Evolutionary conservation across 495 filamentous ascomycete species (phyloP).

Genomic region (Usnea hakonensis): DNA sequence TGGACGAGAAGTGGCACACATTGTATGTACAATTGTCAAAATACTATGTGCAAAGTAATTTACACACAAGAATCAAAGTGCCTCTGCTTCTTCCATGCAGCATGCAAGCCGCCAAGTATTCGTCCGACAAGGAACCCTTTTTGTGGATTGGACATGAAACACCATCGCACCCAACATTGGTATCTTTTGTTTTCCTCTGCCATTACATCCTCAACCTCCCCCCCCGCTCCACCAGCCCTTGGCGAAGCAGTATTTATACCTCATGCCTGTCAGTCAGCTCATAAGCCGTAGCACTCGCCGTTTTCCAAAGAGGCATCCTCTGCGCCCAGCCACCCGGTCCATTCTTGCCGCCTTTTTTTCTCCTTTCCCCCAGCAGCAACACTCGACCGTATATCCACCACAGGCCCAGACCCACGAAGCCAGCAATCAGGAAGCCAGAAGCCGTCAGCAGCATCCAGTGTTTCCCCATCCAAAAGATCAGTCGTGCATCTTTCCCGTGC

Average conservation of each 20-base stretch:
- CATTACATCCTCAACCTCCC: background rate
- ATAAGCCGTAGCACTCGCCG: slow-evolving; percentile 3
- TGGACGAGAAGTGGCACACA: background rate
- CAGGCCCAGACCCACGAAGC: slow-evolving; percentile 45
- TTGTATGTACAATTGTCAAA: background rate
- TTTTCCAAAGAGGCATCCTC: slow-evolving; percentile 13
- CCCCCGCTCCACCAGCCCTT: background rate
- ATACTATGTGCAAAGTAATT: background rate
- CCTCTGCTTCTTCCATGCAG: background rate
- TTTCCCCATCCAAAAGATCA: slow-evolving; percentile 76
- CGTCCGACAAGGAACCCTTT: background rate
- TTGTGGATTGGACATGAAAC: background rate
- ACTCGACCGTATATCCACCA: slow-evolving; percentile 51
- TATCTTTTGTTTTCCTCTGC: background rate
- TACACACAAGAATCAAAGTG: background rate
- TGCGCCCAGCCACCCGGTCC: slow-evolving; percentile 9
- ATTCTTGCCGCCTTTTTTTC: slow-evolving; percentile 17
- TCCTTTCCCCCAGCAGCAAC: slow-evolving; percentile 34
- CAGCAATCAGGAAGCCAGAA: slow-evolving; percentile 53
- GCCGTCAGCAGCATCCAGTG: slow-evolving; percentile 68
- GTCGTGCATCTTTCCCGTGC: slow-evolving; percentile 64
- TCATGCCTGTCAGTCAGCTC: slow-evolving; percentile 23
- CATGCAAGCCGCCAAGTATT: background rate
- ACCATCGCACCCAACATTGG: background rate
- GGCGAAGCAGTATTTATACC: slow-evolving; percentile 14